Evolutionary conservation across 2,329 filamentous ascomycete species (phyloP).

Genomic region (Didymella keratinophila): DNA sequence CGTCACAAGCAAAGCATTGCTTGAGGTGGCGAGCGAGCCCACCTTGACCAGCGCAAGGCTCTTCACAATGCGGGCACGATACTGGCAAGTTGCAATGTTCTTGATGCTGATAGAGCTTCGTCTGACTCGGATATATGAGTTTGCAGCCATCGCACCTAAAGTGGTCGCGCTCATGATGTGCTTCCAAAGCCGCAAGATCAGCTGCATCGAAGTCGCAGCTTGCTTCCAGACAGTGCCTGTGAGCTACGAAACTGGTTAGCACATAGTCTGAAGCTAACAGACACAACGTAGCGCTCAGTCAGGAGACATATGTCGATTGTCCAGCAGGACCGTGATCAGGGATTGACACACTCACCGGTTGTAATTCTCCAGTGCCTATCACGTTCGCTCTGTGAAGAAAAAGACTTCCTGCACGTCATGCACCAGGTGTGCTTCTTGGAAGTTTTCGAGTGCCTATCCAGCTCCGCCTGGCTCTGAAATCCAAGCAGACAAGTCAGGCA

Average conservation of each 20-base stretch:
- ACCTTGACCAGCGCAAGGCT: constrained; percentile 28
- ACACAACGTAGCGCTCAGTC: neutral
- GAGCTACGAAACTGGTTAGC: constrained; percentile 22
- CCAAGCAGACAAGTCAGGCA: constrained; percentile 42
- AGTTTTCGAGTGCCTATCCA: constrained; percentile 36
- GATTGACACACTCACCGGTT: constrained; percentile 26
- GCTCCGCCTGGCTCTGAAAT: constrained; percentile 30
- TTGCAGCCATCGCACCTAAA: constrained; percentile 45
- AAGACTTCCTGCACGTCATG: constrained; percentile 36
- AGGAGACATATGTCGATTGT: too few species aligned
- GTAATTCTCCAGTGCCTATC: constrained; percentile 45
- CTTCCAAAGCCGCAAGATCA: constrained; percentile 25
- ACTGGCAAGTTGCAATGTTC: constrained; percentile 32
- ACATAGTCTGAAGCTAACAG: neutral
- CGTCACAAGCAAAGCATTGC: constrained; percentile 34
- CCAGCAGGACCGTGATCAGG: too few species aligned
- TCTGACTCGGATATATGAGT: constrained; percentile 38
- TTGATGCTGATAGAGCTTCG: constrained; percentile 37
- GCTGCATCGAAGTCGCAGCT: constrained; percentile 45
- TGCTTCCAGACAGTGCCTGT: constrained; percentile 44
- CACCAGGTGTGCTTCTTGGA: constrained; percentile 43
- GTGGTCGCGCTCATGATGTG: constrained; percentile 41
- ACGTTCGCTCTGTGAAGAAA: constrained; percentile 41
- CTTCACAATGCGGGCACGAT: constrained; percentile 31
- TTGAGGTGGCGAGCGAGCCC: constrained; percentile 32